Evolutionary conservation across 257 asterid species (phyloP), one percentile per base, ranked within the genome.

Genomic region (Nicotiana obtusifolia): DNA sequence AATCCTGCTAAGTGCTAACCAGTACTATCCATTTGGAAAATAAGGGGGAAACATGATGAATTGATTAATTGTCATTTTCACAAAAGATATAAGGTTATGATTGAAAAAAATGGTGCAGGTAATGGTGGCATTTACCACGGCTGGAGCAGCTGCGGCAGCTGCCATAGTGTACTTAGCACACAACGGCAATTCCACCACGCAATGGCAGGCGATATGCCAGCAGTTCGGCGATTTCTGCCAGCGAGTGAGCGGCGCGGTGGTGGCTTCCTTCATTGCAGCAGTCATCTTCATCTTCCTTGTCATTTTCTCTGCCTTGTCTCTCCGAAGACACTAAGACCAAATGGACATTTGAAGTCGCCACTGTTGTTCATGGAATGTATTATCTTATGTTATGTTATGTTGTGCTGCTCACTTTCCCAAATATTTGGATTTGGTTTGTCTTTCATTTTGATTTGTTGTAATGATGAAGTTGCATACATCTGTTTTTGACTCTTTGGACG

Each of bases 81-180:
- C 31, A 30, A 30, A 30, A 30, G 31, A 30, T 30, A 30, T 30
- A 41, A 41, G 13, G 4, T 41, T 26, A 14, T 13, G 69, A 13
- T 1, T 22, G 20, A 61, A 22, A 64, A 22, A 64, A 64, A 68
- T 5, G 77, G 22, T 86, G 81, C 87, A 92, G 97, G 83, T 89
- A 78, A 8, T 90, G 87, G 71, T 91, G 88, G 92, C 89, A 4
- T 90, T 92, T 76, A 92, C 94, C 2, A 87, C 85, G 0, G 95
- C 94, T 0, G 98, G 92, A 1, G 98, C 95, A 0, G 88, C 93
- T 0, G 87, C 97, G 0, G 93, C 97, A 0, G 93, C 97, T 0
- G 92, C 97, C 62, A 92, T 94, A 4, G 95, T 91, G 65, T 94
- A 91, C 90, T 85, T 94, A 73, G 98, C 98, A 19, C 94, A 92